A percentile compares a stretch with the other conserved stretches of the same genome.
phyloP scores from a whole-genome alignment of 257 asterid genomes.

The Handroanthus guayacan region DNA sequence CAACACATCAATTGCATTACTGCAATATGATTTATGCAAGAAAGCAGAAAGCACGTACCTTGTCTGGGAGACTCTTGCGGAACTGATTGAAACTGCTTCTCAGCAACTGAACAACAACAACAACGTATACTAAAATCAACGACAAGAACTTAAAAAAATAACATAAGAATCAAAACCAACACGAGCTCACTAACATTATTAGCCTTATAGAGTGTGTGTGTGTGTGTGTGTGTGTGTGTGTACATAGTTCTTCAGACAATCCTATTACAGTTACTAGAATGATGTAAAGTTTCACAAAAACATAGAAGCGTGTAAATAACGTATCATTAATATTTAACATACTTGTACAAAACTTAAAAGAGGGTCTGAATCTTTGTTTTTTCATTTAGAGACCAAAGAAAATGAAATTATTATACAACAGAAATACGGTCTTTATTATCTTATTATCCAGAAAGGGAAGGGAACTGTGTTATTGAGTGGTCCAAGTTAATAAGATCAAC shows the following conservation, averaged over 20 bases:
- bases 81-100: constrained; percentile 61
- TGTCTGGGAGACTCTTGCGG: constrained; percentile 53
- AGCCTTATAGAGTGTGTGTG: too few species aligned
- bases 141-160: not conserved
- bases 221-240: too few species aligned
- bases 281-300: too few species aligned
- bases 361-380: not conserved
- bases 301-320: not conserved
- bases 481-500: not conserved
- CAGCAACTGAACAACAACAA: constrained; percentile 48
- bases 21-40: not conserved
- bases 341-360: not conserved
- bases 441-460: too few species aligned
- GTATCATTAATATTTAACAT: not conserved
- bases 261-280: too few species aligned
- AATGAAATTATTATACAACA: not conserved
- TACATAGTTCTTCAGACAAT: too few species aligned
- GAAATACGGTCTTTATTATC: not conserved
- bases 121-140: not conserved
- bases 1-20: not conserved
- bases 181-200: too few species aligned
- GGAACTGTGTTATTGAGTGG: not conserved
- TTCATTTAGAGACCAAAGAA: not conserved
- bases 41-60: constrained; percentile 55
- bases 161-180: not conserved